These are phyloP conservation scores for Boletus rex-veris DNA, from an alignment of 768 basidiomycete species.

Conservation along the genomic window DNA sequence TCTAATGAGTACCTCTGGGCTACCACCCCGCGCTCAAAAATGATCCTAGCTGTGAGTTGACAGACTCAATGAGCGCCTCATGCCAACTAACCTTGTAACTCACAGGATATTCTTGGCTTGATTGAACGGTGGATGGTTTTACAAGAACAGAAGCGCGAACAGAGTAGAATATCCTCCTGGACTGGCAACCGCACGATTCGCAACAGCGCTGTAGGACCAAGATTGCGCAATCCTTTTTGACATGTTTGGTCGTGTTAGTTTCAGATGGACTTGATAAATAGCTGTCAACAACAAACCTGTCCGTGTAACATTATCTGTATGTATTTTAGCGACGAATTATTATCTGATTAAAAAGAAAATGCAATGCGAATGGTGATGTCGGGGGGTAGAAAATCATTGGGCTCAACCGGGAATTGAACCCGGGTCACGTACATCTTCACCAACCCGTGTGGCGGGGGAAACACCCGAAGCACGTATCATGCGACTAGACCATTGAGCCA, in stretches of 20 bases:
- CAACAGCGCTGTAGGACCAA: constrained; percentile 24
- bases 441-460: constrained; percentile 15
- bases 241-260: constrained; percentile 9
- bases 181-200: constrained; percentile 4
- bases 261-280: constrained; percentile 17
- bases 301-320: not conserved
- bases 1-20: constrained; percentile 24
- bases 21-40: constrained; percentile 10
- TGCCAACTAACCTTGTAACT: not conserved
- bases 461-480: constrained; percentile 36
- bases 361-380: too few relatives aligned
- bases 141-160: constrained; percentile 21
- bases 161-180: not conserved
- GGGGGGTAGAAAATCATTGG: constrained; percentile 6
- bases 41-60: constrained; percentile 19
- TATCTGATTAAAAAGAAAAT: too few relatives aligned
- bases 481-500: constrained; percentile 36
- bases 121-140: constrained; percentile 27
- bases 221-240: constrained; percentile 13
- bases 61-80: not conserved
- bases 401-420: constrained; percentile 34
- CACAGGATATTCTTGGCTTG: constrained; percentile 25
- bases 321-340: too few relatives aligned
- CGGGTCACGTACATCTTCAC: constrained; percentile 36
- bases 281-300: constrained; percentile 1